phyloP scores from a whole-genome alignment of 2,329 filamentous ascomycete species.

The Xylariaceae sp. region DNA sequence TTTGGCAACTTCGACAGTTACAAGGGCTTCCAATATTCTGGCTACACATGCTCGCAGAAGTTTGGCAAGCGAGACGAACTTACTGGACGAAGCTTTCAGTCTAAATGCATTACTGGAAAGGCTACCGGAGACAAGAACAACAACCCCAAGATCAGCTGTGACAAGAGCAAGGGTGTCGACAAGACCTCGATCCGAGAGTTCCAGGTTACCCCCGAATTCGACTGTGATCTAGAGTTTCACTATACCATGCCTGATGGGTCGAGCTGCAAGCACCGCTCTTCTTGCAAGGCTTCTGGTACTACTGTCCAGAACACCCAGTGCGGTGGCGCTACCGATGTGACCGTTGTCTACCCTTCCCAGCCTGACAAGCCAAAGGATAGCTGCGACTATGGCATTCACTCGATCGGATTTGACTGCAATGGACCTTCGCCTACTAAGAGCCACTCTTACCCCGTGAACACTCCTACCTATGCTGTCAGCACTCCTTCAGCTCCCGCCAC shows the following conservation, averaged over 20 bases:
- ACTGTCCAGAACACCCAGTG: constrained; percentile 85
- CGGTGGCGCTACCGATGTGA: constrained; percentile 85
- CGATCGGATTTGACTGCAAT: constrained; percentile 77
- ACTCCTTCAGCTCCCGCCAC: neutral
- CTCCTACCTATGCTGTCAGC: too few relatives aligned
- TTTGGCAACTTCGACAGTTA: constrained; percentile 69
- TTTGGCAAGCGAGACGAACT: constrained; percentile 63
- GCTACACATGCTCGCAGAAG: constrained; percentile 72
- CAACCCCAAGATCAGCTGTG: constrained; percentile 66
- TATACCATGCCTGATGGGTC: constrained; percentile 86
- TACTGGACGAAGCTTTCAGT: constrained; percentile 57
- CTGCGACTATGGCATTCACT: constrained; percentile 77
- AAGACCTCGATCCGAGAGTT: constrained; percentile 80
- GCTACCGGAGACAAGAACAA: constrained; percentile 53
- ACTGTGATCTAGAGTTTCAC: constrained; percentile 82
- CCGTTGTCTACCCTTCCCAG: constrained; percentile 70
- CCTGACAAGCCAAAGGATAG: constrained; percentile 60
- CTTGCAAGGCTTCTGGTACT: constrained; percentile 72
- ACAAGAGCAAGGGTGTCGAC: constrained; percentile 49
- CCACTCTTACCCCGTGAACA: constrained; percentile 33
- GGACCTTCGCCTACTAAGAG: constrained; percentile 45
- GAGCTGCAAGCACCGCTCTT: constrained; percentile 77
- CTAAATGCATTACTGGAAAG: constrained; percentile 67
- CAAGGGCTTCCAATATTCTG: constrained; percentile 75
- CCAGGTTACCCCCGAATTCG: constrained; percentile 75